Evolutionary conservation across 2,329 filamentous ascomycete genomes (phyloP), one percentile per base, ranked within the genome.

Genomic region (Neonectria hederae): DNA sequence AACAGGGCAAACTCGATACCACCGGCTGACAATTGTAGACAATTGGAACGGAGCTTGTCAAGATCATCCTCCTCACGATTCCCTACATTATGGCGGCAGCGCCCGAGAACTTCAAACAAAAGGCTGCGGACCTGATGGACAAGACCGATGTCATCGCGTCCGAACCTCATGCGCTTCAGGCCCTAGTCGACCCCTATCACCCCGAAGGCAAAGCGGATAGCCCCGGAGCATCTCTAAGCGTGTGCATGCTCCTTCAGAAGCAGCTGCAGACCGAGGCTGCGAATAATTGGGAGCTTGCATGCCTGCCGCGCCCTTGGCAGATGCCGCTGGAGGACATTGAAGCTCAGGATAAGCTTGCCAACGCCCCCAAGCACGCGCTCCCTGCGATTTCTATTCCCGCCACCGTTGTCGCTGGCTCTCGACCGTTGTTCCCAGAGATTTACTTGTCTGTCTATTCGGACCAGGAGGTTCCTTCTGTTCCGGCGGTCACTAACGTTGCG

Each of bases 121-220:
- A 92, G 75, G 94, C 93, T 2, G 85, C 86, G 1, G 89, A 92
- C 51, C 83, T 98, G 57, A 89, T 99, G 76, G 92, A 97, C 69
- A 97, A 97, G 83, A 98, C 96, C 2, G 94, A 96, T 60, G 93
- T 98, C 69, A 97, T 98, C 72, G 94, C 95, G 11, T 92, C 91
- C 2, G 94, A 96, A 67, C 92, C 92, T 11, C 93, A 97, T 76
- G 87, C 92, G 2, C 85, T 98, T 38, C 94, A 97, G 76, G 85
- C 89, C 28, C 82, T 97, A 59, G 93, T 98, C 54, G 93, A 97
- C 71, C 93, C 94, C 2, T 97, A 95, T 76, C 88, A 88, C 57
- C 84, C 85, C 5, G 88, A 90, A 59, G 85, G 83, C 55, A 85
- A 87, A 52, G 84, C 88, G 21, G 89, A 89, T 71, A 87, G 87